Evolutionary conservation across 2,329 filamentous ascomycete genomes (phyloP), one percentile per base, ranked within the genome.

Genomic region (Colletotrichum sansevieriae): DNA sequence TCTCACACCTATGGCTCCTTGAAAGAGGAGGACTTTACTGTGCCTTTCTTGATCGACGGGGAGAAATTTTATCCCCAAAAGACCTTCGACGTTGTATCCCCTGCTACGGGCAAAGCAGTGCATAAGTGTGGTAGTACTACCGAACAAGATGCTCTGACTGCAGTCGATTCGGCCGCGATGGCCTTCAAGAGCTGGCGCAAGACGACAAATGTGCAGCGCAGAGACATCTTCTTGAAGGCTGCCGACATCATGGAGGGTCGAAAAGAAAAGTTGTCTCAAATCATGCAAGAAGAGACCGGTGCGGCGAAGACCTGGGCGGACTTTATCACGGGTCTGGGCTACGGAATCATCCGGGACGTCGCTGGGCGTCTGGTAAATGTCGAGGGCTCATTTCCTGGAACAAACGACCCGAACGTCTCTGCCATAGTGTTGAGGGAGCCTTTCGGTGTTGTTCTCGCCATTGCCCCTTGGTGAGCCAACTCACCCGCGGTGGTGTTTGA

Each of bases 401-500:
- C 75, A 0, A 71, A 69, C 5, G 71, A 84, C 9, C 82, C 87
- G 49, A 87, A 84, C 0, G 82, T 84, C 37, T 82, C 80, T 37
- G 88, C 88, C 0, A 80, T 92, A 70, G 79, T 93, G 3, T 81
- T 87, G 71, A 91, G 89, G 76, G 89, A 92, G 76, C 93, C 94
- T 0, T 94, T 88, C 73, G 94, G 94, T 1, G 93, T 96, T 8
- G 85, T 95, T 15, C 81, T 97, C 35, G 90, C 88, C 3, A 94
- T 97, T 77, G 92, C 91, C 2, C 92, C 94, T 10, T 97, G 94
- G 93, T 94, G 83, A 54, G 46, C 60, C n/a, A 55, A 10, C 8
- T 10, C 11, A 18, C 10, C 18, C 35, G 25, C 13, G 18, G 15
- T 35, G 29, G 7, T n/a, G 4, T 15, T 41, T 13, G 41, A 29